Percentiles rank a stretch among this genome's conserved stretches.
These are phyloP conservation scores for Knoxdaviesia capensis DNA, from an alignment of 2,329 filamentous ascomycete species.

Conservation along the genomic window DNA sequence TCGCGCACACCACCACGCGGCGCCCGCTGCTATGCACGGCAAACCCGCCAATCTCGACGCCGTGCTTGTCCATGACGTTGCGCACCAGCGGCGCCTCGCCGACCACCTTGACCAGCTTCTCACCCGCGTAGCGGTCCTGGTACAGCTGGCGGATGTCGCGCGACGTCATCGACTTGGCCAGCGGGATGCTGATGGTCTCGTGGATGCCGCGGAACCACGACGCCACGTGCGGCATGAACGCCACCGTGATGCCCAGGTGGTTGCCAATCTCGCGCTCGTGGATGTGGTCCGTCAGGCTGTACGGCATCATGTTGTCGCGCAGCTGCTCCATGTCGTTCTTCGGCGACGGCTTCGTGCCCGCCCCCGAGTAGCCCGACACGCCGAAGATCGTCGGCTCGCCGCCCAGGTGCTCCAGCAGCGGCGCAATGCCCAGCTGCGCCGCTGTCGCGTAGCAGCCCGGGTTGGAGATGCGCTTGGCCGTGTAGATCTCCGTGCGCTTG, in stretches of 20 bases:
- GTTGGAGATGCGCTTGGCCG: conserved; percentile 69
- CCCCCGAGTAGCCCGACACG: conserved; percentile 84
- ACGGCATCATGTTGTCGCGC: conserved; percentile 74
- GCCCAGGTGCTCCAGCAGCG: conserved; percentile 55
- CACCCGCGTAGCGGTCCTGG: conserved; percentile 87
- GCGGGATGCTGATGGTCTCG: conserved; percentile 75
- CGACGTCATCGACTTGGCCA: conserved; percentile 70
- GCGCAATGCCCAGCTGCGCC: conserved; percentile 74
- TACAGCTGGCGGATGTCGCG: conserved; percentile 87
- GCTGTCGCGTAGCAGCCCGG: conserved; percentile 93
- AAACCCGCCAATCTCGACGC: conserved; percentile 86
- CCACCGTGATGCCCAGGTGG: conserved; percentile 55
- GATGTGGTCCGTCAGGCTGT: conserved; percentile 81
- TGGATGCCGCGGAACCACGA: conserved; percentile 94
- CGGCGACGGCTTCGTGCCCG: conserved; percentile 79
- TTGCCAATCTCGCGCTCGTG: conserved; percentile 79
- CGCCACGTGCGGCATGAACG: conserved; percentile 88
- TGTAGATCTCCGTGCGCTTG: conserved; percentile 53
- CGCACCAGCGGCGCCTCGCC: conserved; percentile 78
- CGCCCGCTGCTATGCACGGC: conserved; percentile 80
- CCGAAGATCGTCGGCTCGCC: conserved; percentile 73
- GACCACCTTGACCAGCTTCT: conserved; percentile 83
- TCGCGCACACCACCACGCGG: conserved; percentile 83
- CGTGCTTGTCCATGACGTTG: conserved; percentile 65
- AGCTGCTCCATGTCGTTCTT: conserved; percentile 83